Evolutionary conservation across 345 rosid species (phyloP), one percentile per base, ranked within the genome.

Genomic region (Gossypium arboreum): DNA sequence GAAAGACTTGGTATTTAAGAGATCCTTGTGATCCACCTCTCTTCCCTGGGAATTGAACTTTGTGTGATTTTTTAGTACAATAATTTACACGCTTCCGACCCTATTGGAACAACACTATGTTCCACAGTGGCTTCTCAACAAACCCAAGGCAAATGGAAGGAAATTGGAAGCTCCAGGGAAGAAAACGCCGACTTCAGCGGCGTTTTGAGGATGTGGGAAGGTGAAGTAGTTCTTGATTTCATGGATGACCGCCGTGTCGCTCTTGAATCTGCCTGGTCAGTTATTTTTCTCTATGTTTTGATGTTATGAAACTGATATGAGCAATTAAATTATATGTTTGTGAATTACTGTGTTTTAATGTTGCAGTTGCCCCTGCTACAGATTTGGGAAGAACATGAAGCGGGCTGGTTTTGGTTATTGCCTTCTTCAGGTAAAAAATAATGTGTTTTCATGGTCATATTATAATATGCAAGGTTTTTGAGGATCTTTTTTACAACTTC

Each of bases 141-240:
- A 82, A 84, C 98, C 13, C 91, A 92, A 70, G 97, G 98, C 47
- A 89, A 91, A 76, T 89, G 97, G 97, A 82, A 83, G 81, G 84
- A 77, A 39, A 77, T 84, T 2, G 82, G 83, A 10, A 16, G 1
- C 59, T 15, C 59, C 3, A 25, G 29, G 45, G 58, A 59, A 0
- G 78, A 9, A 15, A 79, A 80, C 13, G 91, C 78, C 12, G 94
- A 81, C 2, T 76, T 83, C 47, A 91, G 92, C 9, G 91, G 90
- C 41, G 97, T 90, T 65, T 89, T 92, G 2, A 87, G 98, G 82
- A 83, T 94, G 90, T 94, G 98, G 98, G 98, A 94, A 86, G 97
- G 97, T 51, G 93, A 87, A 74, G 87, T 91, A 25, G 86, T 91
- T 20, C 87, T 89, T 68, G 97, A 88, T 81, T 91, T 90, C 85